Percentiles rank a stretch among this genome's conserved stretches.
Evolutionary conservation across 805 yeast genomes (phyloP).

Genomic region (Debaryomyces tyrocola): DNA sequence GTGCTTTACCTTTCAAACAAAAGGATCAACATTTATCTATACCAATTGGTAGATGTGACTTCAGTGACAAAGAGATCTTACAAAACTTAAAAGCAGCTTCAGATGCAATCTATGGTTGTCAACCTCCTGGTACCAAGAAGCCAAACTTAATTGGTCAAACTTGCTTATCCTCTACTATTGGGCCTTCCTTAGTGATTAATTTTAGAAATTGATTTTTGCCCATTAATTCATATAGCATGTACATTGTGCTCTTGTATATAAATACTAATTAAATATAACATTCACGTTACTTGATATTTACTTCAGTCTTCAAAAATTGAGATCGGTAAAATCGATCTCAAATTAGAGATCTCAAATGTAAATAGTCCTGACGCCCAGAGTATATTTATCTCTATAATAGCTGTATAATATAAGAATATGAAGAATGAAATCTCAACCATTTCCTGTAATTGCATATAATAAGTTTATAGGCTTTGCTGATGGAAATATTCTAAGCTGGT

Average conservation of each 20-base stretch:
- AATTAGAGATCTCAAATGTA: not conserved
- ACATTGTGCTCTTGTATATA: constrained; percentile 3
- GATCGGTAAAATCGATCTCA: not conserved
- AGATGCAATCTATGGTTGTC: constrained; percentile 55
- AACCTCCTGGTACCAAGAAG: constrained; percentile 61
- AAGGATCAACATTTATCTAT: constrained; percentile 57
- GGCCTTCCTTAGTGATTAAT: constrained; percentile 74
- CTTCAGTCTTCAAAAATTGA: not conserved
- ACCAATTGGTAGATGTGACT: constrained; percentile 75
- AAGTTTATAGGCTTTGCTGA: constrained; percentile 30
- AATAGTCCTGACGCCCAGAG: not conserved
- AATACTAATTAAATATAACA: not conserved
- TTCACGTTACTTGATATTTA: not conserved
- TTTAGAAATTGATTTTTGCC: constrained; percentile 18
- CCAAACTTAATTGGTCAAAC: constrained; percentile 73
- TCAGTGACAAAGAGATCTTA: constrained; percentile 73
- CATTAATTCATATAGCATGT: not conserved
- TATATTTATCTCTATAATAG: not conserved
- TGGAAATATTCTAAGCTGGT: constrained; percentile 43
- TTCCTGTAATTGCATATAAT: constrained; percentile 1
- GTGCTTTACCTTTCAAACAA: constrained; percentile 79
- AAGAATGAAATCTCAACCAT: not conserved
- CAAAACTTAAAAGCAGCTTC: constrained; percentile 69
- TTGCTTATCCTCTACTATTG: constrained; percentile 65
- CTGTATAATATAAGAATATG: not conserved